A percentile compares a stretch with the other conserved stretches of the same genome.
phyloP scores from a whole-genome alignment of 495 filamentous ascomycete genomes.

The Lindgomyces ingoldianus region DNA sequence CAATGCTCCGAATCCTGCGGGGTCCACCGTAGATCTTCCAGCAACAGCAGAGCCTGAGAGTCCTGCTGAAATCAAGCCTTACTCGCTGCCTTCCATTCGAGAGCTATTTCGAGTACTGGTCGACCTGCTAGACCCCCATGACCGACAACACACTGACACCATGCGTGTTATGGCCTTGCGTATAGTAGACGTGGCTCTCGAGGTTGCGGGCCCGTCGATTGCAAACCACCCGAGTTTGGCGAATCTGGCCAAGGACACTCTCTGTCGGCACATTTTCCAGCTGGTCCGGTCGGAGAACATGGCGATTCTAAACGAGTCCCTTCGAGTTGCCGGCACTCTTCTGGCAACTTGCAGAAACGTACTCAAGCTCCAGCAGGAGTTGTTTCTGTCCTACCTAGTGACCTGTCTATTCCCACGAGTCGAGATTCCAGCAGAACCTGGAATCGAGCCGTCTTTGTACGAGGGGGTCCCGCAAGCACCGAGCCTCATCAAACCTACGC shows the following conservation, averaged over 20 bases:
- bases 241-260: constrained; percentile 83
- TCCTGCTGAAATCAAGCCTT: constrained; percentile 70
- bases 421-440: constrained; percentile 85
- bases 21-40: constrained; percentile 42
- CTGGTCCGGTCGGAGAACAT: constrained; percentile 95
- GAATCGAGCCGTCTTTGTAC: constrained; percentile 89
- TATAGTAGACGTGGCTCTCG: constrained; percentile 95
- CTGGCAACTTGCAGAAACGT: constrained; percentile 89
- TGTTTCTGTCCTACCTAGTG: constrained; percentile 92
- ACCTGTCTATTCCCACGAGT: constrained; percentile 90
- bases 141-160: constrained; percentile 85
- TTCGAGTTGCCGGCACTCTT: constrained; percentile 88
- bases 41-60: constrained; percentile 30
- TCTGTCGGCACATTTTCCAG: constrained; percentile 95
- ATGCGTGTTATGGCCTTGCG: constrained; percentile 96
- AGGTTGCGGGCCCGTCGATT: constrained; percentile 95
- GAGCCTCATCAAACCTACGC: constrained; percentile 77
- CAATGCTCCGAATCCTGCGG: constrained; percentile 29
- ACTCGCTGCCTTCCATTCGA: constrained; percentile 88
- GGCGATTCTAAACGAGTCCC: constrained; percentile 84
- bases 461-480: constrained; percentile 90
- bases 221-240: constrained; percentile 89
- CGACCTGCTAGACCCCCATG: constrained; percentile 89
- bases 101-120: constrained; percentile 96
- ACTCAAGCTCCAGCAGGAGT: constrained; percentile 93